Evolutionary conservation across 1,284 basidiomycete species (phyloP).

Genomic region (Cutaneotrichosporon sp.): DNA sequence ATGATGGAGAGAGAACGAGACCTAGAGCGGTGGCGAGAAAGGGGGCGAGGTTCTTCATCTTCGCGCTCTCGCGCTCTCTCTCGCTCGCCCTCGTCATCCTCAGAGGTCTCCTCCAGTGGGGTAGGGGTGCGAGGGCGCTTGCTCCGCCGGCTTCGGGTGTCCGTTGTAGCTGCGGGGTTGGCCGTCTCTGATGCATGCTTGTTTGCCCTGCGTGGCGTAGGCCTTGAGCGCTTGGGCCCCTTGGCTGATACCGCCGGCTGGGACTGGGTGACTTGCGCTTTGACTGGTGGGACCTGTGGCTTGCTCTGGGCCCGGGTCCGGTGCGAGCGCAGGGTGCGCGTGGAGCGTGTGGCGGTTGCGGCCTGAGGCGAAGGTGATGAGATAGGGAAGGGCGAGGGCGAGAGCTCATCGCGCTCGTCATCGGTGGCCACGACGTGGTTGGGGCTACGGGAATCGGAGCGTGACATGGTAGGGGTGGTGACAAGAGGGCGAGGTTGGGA

Average conservation of each 20-base stretch:
- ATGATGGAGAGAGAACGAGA: constrained; percentile 25
- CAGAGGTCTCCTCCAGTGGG: background rate
- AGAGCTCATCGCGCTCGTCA: background rate
- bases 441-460: background rate
- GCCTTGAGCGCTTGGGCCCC: background rate
- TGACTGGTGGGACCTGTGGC: background rate
- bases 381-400: background rate
- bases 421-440: background rate
- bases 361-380: background rate
- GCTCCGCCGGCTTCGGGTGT: constrained; percentile 1
- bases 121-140: constrained; percentile 6
- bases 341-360: background rate
- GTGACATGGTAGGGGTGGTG: background rate
- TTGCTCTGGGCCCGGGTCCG: background rate
- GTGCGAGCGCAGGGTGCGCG: constrained; percentile 1
- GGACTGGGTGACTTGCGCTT: background rate
- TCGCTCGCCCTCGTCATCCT: background rate
- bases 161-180: background rate
- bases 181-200: background rate
- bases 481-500: background rate
- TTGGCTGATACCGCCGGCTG: background rate
- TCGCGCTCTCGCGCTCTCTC: background rate
- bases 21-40: constrained; percentile 7
- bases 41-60: background rate
- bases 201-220: background rate